Conservation (phyloP, 257 asterid genomes). For the Solanum stenotomum region DNA sequence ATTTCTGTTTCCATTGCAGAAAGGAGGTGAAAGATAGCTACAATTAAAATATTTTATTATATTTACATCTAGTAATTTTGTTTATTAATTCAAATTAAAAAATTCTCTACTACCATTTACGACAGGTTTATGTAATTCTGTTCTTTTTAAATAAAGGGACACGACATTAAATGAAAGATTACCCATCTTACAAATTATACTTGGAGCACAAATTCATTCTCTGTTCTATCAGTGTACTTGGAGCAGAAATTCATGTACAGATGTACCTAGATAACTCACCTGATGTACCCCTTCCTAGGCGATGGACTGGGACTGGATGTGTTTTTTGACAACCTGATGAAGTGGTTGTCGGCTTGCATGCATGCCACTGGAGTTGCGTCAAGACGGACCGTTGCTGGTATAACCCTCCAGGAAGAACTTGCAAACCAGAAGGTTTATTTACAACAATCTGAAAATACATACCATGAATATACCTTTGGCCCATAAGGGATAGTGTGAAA, state of each 20-base stretch:
- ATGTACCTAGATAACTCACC: slow-evolving; percentile 35
- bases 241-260: neutral
- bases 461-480: neutral
- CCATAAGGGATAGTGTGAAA: neutral
- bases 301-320: slow-evolving; percentile 90
- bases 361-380: slow-evolving; percentile 75
- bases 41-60: neutral
- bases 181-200: neutral
- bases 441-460: slow-evolving; percentile 60
- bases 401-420: slow-evolving; percentile 94
- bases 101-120: neutral
- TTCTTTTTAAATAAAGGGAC: neutral
- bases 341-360: slow-evolving; percentile 14
- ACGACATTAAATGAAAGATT: neutral
- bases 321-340: slow-evolving; percentile 34
- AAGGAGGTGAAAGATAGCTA: neutral
- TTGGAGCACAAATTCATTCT: neutral
- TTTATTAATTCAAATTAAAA: neutral
- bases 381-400: slow-evolving; percentile 94
- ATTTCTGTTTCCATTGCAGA: neutral
- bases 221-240: neutral
- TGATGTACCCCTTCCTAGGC: slow-evolving; percentile 97
- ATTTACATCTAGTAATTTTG: neutral
- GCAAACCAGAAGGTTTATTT: slow-evolving; percentile 86
- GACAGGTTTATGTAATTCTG: neutral